These are phyloP conservation scores for Pulveroboletus sp. DNA, from an alignment of 768 basidiomycete species.

Conservation along the genomic window DNA sequence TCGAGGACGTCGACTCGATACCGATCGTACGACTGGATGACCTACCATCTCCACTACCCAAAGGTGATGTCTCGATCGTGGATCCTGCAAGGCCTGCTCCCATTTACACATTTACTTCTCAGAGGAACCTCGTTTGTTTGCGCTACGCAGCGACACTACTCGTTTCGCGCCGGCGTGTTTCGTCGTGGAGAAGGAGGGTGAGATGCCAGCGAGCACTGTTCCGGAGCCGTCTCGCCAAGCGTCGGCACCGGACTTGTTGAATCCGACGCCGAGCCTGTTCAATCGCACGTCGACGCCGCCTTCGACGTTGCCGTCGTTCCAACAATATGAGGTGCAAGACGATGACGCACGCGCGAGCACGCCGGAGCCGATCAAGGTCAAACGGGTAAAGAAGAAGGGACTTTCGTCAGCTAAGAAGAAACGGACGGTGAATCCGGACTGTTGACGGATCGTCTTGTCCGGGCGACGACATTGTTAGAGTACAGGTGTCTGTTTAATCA, in stretches of 20 bases:
- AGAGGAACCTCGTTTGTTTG: constrained; percentile 41
- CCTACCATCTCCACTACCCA: constrained; percentile 47
- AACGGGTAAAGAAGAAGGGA: constrained; percentile 62
- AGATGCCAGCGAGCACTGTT: constrained; percentile 71
- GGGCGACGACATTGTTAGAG: too few species aligned
- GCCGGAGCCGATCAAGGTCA: constrained; percentile 73
- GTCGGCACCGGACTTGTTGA: constrained; percentile 27
- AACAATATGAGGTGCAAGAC: constrained; percentile 50
- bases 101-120: constrained; percentile 29
- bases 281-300: constrained; percentile 35
- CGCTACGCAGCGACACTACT: constrained; percentile 40
- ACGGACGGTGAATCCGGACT: constrained; percentile 40
- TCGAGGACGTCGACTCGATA: constrained; percentile 82
- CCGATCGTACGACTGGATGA: constrained; percentile 84
- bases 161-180: constrained; percentile 45
- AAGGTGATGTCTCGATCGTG: constrained; percentile 21
- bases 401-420: constrained; percentile 58
- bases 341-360: constrained; percentile 48
- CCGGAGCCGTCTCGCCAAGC: constrained; percentile 17
- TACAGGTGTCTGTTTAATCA: too few species aligned
- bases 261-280: constrained; percentile 24
- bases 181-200: constrained; percentile 72
- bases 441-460: constrained; percentile 1
- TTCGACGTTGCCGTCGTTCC: constrained; percentile 39
- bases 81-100: neutral